These are phyloP conservation scores for Claviceps sp. DNA, from an alignment of 2,329 filamentous ascomycete species.

Conservation along the genomic window DNA sequence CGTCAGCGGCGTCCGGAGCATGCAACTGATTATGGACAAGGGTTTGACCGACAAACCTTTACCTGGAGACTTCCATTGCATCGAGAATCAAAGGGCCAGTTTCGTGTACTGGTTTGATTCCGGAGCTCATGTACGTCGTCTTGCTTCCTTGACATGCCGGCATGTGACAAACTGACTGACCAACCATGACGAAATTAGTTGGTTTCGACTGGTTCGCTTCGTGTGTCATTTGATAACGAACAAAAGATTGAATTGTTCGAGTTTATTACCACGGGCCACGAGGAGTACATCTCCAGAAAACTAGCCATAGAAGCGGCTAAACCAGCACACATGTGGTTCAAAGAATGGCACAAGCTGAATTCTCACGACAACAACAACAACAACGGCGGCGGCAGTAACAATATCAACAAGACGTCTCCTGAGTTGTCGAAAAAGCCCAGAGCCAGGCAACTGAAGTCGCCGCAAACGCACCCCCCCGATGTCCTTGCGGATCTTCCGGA, in stretches of 20 bases:
- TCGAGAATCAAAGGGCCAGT: conserved; percentile 64
- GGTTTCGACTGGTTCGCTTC: conserved; percentile 62
- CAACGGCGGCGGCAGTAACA: no score
- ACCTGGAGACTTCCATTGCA: conserved; percentile 52
- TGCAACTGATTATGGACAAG: conserved; percentile 75
- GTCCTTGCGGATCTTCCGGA: conserved; percentile 42
- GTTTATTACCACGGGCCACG: conserved; percentile 61
- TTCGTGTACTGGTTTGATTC: conserved; percentile 84
- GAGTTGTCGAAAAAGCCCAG: conserved; percentile 58
- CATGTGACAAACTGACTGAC: background rate
- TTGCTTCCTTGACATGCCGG: background rate
- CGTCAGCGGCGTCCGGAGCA: conserved; percentile 69
- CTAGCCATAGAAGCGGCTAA: conserved; percentile 47
- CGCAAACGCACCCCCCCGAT: conserved; percentile 44
- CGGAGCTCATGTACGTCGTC: conserved; percentile 56
- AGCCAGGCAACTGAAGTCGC: conserved; percentile 43
- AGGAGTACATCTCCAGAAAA: conserved; percentile 69
- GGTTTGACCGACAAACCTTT: conserved; percentile 40
- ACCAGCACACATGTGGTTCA: conserved; percentile 49
- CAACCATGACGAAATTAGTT: conserved; percentile 34
- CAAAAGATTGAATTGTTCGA: conserved; percentile 78
- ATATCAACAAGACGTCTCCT: conserved; percentile 37
- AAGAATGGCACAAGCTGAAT: conserved; percentile 51
- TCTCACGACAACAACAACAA: conserved; percentile 27
- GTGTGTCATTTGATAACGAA: conserved; percentile 64